Base-by-base conservation (phyloP, 2,329 filamentous ascomycete species). In the Cryphonectria radicalis region DNA sequence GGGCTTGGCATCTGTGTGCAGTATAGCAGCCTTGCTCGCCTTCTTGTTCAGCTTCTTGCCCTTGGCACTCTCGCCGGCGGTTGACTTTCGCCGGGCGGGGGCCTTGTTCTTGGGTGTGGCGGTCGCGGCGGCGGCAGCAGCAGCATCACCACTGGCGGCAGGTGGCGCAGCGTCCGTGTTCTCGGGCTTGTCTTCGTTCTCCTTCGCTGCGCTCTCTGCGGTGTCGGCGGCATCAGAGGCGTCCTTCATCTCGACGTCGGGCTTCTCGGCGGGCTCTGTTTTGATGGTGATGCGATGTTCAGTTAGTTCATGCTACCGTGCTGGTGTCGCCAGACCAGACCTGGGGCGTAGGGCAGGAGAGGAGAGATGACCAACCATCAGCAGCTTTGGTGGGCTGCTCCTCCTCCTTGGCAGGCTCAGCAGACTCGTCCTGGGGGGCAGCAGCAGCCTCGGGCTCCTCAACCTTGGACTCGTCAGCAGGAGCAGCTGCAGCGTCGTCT, bases 11-110 rank as follows among this genome's bases (percentile, higher is more conserved):
- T 97, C 89, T 68, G 93, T 86, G 76, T 94, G 89, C 62, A 87
- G 87, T 74, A 92, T 86, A 78, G 91, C 91, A 73, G 88, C 86
- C 82, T 91, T 91, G 64, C 93, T 95, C 79, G 90, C 92, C 86
- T 96, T 97, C 84, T 92, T 93, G 84, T 90, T 96, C 73, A 94
- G 85, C 81, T 95, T 95, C 86, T 94, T 95, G 76, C 82, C 85
- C 82, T 93, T 94, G 81, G 90, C 85, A 75, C 92, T 81, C 32
- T 69, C 89, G 13, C 87, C 88, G 70, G 86, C 86, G 59, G 85
- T 86, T 35, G 93, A 97, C 87, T 96, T 96, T 84, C 93, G 92
- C 79, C 87, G 87, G 73, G 84, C 80, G 77, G 89, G 89, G 73
- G 83, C 64, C 83, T 85, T 87, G 71, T 80, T 79, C 76, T 82